phyloP scores from a whole-genome alignment of 306 rosid species.

The Trifolium subterraneum region DNA sequence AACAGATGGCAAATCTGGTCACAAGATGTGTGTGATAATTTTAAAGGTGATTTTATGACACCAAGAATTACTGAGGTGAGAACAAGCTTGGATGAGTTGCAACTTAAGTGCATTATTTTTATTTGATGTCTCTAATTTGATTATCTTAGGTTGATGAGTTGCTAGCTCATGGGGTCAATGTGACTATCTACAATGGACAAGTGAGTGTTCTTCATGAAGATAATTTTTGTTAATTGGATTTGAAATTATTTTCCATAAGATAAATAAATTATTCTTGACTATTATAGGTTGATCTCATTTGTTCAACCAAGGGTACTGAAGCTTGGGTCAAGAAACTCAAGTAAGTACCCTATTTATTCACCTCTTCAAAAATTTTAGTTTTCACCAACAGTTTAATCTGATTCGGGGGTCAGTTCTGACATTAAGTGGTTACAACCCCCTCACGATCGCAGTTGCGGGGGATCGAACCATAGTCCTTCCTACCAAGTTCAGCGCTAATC shows the following conservation, averaged over 20 bases:
- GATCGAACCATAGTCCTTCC: too few species aligned
- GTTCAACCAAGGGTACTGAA: conserved; percentile 85
- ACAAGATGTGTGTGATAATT: background rate
- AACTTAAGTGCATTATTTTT: conserved; percentile 4
- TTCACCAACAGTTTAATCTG: too few species aligned
- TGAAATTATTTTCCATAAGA: too few species aligned
- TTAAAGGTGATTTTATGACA: conserved; percentile 80
- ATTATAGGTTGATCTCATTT: conserved; percentile 65
- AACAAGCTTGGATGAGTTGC: background rate
- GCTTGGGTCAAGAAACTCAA: conserved; percentile 83
- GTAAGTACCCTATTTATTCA: conserved; percentile 43
- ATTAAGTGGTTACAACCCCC: too few species aligned
- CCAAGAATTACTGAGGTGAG: conserved; percentile 84
- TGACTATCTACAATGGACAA: conserved; percentile 83
- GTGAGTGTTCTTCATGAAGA: conserved; percentile 43
- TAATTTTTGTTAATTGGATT: too few species aligned
- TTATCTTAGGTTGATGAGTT: conserved; percentile 71
- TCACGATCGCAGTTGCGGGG: too few species aligned
- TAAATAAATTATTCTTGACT: too few species aligned
- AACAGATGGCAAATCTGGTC: background rate
- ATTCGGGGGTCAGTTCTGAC: too few species aligned
- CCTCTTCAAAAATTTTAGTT: background rate
- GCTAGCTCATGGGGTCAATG: conserved; percentile 77
- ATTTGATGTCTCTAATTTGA: background rate
- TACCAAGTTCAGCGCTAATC: too few species aligned